These are phyloP conservation scores for Serendipita vermifera DNA, from an alignment of 768 basidiomycete species.

Conservation along the genomic window DNA sequence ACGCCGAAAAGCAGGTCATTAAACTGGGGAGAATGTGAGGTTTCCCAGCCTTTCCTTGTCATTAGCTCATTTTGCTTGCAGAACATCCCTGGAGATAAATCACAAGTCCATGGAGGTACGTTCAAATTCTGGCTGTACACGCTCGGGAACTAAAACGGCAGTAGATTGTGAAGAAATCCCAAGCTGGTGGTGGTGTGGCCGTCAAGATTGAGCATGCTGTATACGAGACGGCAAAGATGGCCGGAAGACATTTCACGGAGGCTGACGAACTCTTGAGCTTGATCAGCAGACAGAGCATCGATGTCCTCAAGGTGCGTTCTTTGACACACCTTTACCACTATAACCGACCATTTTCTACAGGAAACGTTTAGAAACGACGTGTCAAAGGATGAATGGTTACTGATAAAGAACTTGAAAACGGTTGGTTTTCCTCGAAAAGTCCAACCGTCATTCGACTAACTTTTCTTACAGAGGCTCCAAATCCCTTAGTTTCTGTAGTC, in stretches of 20 bases:
- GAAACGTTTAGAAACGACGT: slow-evolving; percentile 80
- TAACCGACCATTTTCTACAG: slow-evolving; percentile 28
- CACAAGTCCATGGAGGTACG: slow-evolving; percentile 76
- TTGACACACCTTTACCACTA: background rate
- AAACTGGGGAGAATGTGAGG: slow-evolving; percentile 88
- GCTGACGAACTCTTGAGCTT: slow-evolving; percentile 89
- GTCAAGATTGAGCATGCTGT: slow-evolving; percentile 98
- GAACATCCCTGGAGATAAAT: slow-evolving; percentile 94
- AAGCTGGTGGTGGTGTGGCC: slow-evolving; percentile 92
- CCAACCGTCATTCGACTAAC: too few species aligned
- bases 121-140: background rate
- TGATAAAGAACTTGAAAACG: slow-evolving; percentile 78
- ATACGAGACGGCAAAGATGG: slow-evolving; percentile 90
- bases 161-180: slow-evolving; percentile 81
- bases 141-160: background rate
- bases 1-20: slow-evolving; percentile 83
- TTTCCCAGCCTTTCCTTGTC: background rate
- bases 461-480: background rate
- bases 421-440: slow-evolving; percentile 36
- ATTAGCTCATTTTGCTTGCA: slow-evolving; percentile 24
- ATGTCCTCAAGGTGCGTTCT: slow-evolving; percentile 72
- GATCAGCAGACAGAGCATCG: slow-evolving; percentile 85
- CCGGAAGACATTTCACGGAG: slow-evolving; percentile 90
- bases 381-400: slow-evolving; percentile 79
- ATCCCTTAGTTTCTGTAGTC: slow-evolving; percentile 5